Percentiles rank a stretch among this genome's conserved stretches.
Conservation (phyloP, 352 stramenopile species). For the Proteromonas lacertae region DNA sequence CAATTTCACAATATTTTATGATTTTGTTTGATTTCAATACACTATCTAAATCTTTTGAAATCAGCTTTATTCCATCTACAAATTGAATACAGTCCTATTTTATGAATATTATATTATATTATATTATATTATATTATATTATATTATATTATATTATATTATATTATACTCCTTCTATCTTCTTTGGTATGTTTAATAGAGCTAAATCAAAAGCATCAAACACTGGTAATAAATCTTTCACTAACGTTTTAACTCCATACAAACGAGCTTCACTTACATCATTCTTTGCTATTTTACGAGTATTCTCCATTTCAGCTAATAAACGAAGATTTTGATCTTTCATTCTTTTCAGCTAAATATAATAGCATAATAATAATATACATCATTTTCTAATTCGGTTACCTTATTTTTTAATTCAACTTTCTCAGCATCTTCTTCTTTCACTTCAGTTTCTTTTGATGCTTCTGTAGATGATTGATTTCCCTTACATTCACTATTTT, state of each 20-base stretch:
- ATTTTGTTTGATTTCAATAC: slow-evolving; percentile 26
- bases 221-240: slow-evolving; percentile 76
- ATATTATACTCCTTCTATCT: slow-evolving; percentile 6
- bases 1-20: slow-evolving; percentile 43
- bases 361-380: no score
- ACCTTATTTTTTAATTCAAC: no score
- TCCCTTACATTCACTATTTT: no score
- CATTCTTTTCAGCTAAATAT: no score
- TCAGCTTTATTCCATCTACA: slow-evolving; percentile 14
- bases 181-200: slow-evolving; percentile 35
- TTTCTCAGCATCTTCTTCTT: no score
- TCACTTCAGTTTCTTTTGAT: no score
- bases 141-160: no score
- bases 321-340: slow-evolving; percentile 45
- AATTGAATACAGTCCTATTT: no score
- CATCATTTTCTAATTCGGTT: no score
- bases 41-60: not conserved
- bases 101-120: no score
- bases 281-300: slow-evolving; percentile 44
- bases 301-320: slow-evolving; percentile 87
- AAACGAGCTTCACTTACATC: slow-evolving; percentile 61
- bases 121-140: no score
- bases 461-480: no score
- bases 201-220: slow-evolving; percentile 82
- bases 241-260: slow-evolving; percentile 65